Evolutionary conservation across 768 basidiomycete species (phyloP), one percentile per base, ranked within the genome.

Genomic region (Pleurotus giganteus): DNA sequence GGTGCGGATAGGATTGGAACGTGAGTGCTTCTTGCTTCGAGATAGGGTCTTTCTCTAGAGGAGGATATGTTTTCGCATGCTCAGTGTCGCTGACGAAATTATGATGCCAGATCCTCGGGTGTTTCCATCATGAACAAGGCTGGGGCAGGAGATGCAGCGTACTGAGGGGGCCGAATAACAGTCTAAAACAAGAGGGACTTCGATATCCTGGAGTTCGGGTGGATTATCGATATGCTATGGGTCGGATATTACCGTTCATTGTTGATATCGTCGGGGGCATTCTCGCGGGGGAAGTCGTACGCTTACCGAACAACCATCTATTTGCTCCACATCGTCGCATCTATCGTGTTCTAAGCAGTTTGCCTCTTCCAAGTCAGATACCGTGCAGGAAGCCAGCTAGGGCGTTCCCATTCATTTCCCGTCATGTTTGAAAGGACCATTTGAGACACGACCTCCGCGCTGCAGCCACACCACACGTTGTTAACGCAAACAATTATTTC

Each of bases 1-100:
- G 79, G 80, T 2, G 79, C 80, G 4, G 79, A 80, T 54, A 69
- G 80, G 56, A 76, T 81, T 54, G 80, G 80, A 69, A 79, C 78
- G 79, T 82, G 61, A 55, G 79, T 51, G 6, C 26, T 24, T 37
- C 31, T 37, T 23, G 31, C 19, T 41, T 17, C 7, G 13, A 7
- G 39, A 19, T 41, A 11, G 19, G 12, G 12, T 41, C 39, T 13
- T 19, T 19, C 2, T 7, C 39, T 41, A 5, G 27, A 45, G 31
- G 31, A 51, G 49, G 49, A 21, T 36, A 36, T 51, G 34, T 51
- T 51, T n/a, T 51, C 49, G 49, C 49, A 51, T 51, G 23, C 8
- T 32, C 8, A 12, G 37, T 29, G 21, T 9, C 29, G 34, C 15
- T 51, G 15, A 24, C 31, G 13, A 19, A 23, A 21, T 51, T 8